These are phyloP conservation scores for Oehlia diaphana DNA, from an alignment of 192 early-diverging fungal species.

Conservation along the genomic window DNA sequence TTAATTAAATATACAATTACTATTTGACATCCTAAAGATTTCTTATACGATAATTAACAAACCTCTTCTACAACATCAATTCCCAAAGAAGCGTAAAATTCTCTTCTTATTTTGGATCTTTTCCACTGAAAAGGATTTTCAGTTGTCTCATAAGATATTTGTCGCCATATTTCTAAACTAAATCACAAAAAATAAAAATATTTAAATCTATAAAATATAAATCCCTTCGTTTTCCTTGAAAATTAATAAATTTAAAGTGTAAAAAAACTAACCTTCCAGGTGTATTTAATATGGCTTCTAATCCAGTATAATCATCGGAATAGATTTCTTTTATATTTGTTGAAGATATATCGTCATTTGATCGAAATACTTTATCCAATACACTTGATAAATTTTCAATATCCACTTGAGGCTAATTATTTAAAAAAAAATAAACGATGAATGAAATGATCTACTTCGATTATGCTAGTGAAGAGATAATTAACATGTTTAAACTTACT, in stretches of 20 bases:
- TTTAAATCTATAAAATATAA: background rate
- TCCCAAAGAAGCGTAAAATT: constrained; percentile 43
- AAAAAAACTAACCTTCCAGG: background rate
- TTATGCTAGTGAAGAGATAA: background rate
- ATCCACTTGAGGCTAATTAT: background rate
- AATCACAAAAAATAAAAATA: background rate
- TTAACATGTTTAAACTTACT: background rate
- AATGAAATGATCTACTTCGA: background rate
- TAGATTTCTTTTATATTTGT: background rate
- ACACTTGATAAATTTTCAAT: background rate
- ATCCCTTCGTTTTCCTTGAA: background rate
- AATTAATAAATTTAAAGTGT: background rate
- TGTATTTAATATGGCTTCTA: background rate
- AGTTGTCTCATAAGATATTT: constrained; percentile 10
- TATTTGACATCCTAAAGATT: too few relatives aligned
- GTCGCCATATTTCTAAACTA: constrained; percentile 21
- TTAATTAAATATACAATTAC: background rate
- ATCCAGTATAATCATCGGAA: background rate
- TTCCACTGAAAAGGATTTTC: constrained; percentile 48
- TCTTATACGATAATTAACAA: background rate
- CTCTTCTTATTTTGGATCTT: constrained; percentile 36
- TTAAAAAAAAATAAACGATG: background rate
- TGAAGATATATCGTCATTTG: background rate
- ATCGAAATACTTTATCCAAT: background rate
- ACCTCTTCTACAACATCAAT: constrained; percentile 36